phyloP scores from a whole-genome alignment of 2,329 filamentous ascomycete genomes.

The Calonectria leucothoes region DNA sequence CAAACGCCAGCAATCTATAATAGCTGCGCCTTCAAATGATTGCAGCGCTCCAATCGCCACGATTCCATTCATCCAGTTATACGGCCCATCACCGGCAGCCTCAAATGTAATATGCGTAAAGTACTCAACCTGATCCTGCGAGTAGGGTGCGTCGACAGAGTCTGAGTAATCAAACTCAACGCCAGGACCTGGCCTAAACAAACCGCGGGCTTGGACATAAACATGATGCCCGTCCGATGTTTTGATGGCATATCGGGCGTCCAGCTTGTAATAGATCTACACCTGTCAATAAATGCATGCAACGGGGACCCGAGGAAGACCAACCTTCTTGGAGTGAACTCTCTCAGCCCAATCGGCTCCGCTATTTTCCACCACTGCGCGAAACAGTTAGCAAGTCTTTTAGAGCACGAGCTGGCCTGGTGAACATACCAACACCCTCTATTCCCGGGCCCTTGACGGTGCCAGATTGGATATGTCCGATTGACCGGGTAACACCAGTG shows the following conservation, averaged over 20 bases:
- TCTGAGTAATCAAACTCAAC: neutral
- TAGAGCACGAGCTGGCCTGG: neutral
- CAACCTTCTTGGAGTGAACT: constrained; percentile 4
- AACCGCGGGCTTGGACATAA: constrained; percentile 5
- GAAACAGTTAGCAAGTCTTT: neutral
- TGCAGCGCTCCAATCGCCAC: constrained; percentile 12
- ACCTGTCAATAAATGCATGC: neutral
- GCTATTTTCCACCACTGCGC: neutral
- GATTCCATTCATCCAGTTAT: constrained; percentile 23
- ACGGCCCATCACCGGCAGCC: constrained; percentile 4
- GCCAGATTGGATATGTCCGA: constrained; percentile 10
- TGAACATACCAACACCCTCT: neutral
- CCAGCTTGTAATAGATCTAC: constrained; percentile 13
- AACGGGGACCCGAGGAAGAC: neutral
- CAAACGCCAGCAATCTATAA: constrained; percentile 18
- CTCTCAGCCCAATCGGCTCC: constrained; percentile 14
- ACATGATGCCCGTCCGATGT: constrained; percentile 6
- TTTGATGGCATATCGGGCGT: constrained; percentile 7
- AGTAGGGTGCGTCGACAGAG: neutral
- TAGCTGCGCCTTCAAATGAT: neutral
- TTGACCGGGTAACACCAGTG: constrained; percentile 3
- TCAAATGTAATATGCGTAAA: constrained; percentile 17
- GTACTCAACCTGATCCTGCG: constrained; percentile 14
- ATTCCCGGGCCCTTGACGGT: constrained; percentile 1
- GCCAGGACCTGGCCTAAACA: constrained; percentile 4